Percentiles rank a stretch among this genome's conserved stretches.
Conservation (phyloP, 345 rosid species). For the Atalantia buxifolia region DNA sequence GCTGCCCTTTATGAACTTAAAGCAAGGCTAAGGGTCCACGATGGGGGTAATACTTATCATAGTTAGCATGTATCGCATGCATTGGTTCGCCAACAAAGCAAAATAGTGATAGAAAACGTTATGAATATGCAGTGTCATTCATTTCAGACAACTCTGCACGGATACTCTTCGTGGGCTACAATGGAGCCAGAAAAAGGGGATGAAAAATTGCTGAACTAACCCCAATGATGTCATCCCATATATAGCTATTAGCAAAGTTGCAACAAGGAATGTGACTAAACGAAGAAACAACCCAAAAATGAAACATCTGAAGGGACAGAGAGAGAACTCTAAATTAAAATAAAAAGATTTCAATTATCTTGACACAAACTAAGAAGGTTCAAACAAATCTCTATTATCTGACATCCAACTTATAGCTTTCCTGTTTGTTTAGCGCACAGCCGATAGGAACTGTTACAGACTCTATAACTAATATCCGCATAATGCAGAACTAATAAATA, state of each 20-base stretch:
- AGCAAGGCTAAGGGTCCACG: conserved; percentile 17
- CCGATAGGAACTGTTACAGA: background rate
- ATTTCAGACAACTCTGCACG: background rate
- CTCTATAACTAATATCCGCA: background rate
- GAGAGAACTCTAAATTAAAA: background rate
- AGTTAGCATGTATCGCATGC: background rate
- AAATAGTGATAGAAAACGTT: background rate
- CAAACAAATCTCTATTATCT: background rate
- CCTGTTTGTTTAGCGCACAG: conserved; percentile 2
- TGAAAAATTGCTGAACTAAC: background rate
- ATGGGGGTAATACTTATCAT: background rate
- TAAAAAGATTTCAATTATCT: background rate
- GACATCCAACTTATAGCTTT: background rate
- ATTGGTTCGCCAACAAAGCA: background rate
- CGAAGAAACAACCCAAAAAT: background rate
- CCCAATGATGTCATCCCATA: background rate
- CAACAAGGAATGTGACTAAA: background rate
- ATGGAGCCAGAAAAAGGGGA: background rate
- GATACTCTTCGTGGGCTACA: background rate
- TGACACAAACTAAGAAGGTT: background rate
- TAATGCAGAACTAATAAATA: background rate
- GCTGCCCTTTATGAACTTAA: background rate
- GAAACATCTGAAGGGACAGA: background rate
- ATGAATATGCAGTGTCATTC: background rate
- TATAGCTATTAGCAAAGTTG: background rate